A percentile compares a stretch with the other conserved stretches of the same genome.
Conservation (phyloP, 345 rosid genomes). For the Salix koriyanagi region DNA sequence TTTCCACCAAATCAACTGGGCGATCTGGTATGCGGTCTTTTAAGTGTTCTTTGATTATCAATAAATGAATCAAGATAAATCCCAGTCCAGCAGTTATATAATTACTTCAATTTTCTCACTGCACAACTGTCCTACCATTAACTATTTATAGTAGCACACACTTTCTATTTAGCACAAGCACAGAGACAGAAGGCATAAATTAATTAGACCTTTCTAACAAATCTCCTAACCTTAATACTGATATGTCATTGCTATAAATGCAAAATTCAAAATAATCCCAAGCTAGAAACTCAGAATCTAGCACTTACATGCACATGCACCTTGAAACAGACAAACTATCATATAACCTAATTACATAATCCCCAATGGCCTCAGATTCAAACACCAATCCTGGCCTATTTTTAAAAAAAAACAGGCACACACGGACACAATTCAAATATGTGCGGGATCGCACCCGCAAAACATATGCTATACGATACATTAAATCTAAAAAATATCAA, state of each 20-base stretch:
- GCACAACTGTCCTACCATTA: background rate
- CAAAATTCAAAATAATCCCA: background rate
- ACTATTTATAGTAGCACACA: background rate
- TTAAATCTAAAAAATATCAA: background rate
- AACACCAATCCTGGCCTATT: background rate
- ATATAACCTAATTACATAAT: background rate
- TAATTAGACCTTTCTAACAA: background rate
- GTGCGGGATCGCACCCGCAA: background rate
- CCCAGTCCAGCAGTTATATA: background rate
- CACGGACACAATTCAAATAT: background rate
- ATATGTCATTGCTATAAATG: slow-evolving; percentile 1
- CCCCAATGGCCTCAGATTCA: background rate
- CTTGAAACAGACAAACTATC: background rate
- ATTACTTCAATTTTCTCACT: background rate
- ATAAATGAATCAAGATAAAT: slow-evolving; percentile 1
- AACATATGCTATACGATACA: background rate
- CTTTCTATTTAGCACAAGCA: background rate
- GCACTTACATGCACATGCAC: background rate
- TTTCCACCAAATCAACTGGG: background rate
- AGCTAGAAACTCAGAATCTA: background rate
- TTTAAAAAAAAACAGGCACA: background rate
- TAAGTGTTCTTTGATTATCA: background rate
- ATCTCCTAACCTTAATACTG: background rate
- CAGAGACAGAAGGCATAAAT: background rate
- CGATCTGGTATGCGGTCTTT: background rate